These are phyloP conservation scores for Yamadazyma diddensiae DNA, from an alignment of 1,139 yeast genomes.

Conservation along the genomic window DNA sequence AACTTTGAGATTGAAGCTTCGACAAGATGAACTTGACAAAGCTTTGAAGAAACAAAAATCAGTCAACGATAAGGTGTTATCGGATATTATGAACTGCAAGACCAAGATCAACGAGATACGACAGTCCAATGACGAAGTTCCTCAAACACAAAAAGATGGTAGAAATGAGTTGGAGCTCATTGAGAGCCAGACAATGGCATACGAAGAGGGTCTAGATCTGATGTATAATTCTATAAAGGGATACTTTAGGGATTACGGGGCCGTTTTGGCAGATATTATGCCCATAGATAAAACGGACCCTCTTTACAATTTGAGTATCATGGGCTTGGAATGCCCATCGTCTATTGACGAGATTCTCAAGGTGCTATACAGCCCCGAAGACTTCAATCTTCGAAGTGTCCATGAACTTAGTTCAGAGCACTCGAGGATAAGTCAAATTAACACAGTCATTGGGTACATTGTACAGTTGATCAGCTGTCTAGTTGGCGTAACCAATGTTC, in stretches of 20 bases:
- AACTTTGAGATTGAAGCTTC: slow-evolving; percentile 10
- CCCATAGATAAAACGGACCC: slow-evolving; percentile 24
- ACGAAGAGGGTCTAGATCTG: slow-evolving; percentile 20
- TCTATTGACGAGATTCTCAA: slow-evolving; percentile 28
- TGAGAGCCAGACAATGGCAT: slow-evolving; percentile 27
- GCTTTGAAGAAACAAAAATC: slow-evolving; percentile 21
- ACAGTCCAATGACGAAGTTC: slow-evolving; percentile 17
- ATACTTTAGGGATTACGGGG: slow-evolving; percentile 18
- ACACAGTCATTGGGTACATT: slow-evolving; percentile 33
- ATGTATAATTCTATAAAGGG: slow-evolving; percentile 23
- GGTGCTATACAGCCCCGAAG: slow-evolving; percentile 24
- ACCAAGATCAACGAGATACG: slow-evolving; percentile 23
- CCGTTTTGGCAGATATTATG: slow-evolving; percentile 23
- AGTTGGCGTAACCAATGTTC: slow-evolving; percentile 24
- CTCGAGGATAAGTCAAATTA: slow-evolving; percentile 27
- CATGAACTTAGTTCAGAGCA: slow-evolving; percentile 7
- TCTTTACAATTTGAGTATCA: slow-evolving; percentile 27
- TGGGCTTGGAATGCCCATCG: slow-evolving; percentile 38
- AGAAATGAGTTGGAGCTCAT: slow-evolving; percentile 26
- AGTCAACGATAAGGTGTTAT: slow-evolving; percentile 23
- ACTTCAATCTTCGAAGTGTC: background rate
- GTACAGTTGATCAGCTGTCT: slow-evolving; percentile 24
- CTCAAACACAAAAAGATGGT: slow-evolving; percentile 16
- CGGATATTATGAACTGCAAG: slow-evolving; percentile 25
- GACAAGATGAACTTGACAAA: slow-evolving; percentile 15